Evolutionary conservation across 1,284 basidiomycete genomes (phyloP), one percentile per base, ranked within the genome.

Genomic region (Fomitiporia mediterranea): DNA sequence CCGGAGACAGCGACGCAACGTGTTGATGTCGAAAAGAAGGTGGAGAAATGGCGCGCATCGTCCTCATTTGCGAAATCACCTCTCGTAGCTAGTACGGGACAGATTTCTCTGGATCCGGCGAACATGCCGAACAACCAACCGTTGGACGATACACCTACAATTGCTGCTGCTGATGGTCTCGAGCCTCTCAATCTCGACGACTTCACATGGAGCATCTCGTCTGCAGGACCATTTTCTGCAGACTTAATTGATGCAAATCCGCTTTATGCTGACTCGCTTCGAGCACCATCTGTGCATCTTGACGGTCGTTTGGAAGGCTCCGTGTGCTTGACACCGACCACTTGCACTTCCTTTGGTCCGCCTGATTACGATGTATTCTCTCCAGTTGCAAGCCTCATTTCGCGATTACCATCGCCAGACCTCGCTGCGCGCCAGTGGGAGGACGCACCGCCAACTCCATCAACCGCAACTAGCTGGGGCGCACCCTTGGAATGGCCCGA

Each of bases 171-270:
- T 11, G 73, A 73, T 7, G 68, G 67, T 13, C 71, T 70, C 44
- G 63, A 63, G 11, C 71, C 68, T 48, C 70, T 87, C 50, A 78
- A 84, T 60, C 67, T 85, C 17, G 80, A 81, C 42, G 85, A 88
- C 61, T 89, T 79, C 64, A 67, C 75, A 8, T 89, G 86, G 83
- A 86, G 85, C 4, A 74, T 81, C 25, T 83, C 83, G 5, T 89
- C 86, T 7, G 70, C 69, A 2, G 85, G 86, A 9, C 86, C 86
- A 28, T 71, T 69, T 7, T 61, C 61, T 8, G 51, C 49, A 27
- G 37, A 53, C 6, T 60, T 55, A 19, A 47, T 47, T 23, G 50
- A 47, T 34, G 27, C 52, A 39, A 60, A 60, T 44, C 40, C 57
- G 19, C 66, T 68, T 23, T 77, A 78, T 55, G 56, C 66, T 17